Percentiles rank a stretch among this genome's conserved stretches.
These are phyloP conservation scores for Fraxinus greggii DNA, from an alignment of 305 asterid species.

Conservation along the genomic window DNA sequence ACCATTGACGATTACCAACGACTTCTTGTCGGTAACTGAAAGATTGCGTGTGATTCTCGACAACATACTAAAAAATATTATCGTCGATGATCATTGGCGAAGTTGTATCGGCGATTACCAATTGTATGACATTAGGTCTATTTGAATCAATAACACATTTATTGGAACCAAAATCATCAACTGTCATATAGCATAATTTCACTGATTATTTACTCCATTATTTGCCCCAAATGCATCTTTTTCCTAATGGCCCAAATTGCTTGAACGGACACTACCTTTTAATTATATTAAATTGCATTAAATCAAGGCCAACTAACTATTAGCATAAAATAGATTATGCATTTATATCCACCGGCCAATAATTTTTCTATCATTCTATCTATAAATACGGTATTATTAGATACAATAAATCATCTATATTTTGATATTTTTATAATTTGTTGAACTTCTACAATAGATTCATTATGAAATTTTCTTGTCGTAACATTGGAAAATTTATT, in stretches of 20 bases:
- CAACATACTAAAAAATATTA: not conserved
- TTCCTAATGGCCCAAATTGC: not conserved
- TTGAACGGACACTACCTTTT: not conserved
- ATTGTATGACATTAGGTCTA: not conserved
- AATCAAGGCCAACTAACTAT: not conserved
- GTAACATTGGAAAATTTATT: not conserved
- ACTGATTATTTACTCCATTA: not conserved
- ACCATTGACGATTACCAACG: not conserved
- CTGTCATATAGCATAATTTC: not conserved
- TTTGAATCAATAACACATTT: not conserved
- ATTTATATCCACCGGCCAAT: not conserved
- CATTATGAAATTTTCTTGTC: not conserved
- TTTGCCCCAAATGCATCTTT: not conserved
- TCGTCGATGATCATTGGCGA: not conserved
- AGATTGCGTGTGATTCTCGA: not conserved
- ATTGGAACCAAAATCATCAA: not conserved
- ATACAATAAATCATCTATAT: not conserved
- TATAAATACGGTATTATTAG: not conserved
- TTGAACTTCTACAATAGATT: not conserved
- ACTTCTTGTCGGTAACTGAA: not conserved
- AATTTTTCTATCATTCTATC: not conserved
- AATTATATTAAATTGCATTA: not conserved
- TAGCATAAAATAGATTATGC: not conserved
- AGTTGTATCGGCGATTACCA: not conserved
- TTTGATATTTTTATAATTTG: not conserved